These are phyloP conservation scores for Marchantia polymorpha DNA, from an alignment of 225 moss, liverwort and hornwort species.

Conservation along the genomic window DNA sequence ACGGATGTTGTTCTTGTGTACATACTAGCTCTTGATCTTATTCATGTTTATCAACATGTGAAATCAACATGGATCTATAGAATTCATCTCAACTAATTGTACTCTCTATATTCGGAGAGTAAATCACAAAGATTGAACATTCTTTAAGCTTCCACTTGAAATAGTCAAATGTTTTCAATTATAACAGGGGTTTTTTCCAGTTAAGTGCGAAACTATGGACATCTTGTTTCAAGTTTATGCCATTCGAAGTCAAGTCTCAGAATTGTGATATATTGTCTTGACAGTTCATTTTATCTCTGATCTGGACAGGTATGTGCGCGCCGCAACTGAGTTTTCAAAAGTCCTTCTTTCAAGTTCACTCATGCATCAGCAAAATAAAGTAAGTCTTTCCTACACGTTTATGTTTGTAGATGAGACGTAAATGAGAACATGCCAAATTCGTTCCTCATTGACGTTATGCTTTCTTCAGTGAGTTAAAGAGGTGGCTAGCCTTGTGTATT, in stretches of 20 bases:
- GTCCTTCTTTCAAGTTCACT: constrained; percentile 61
- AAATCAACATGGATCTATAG: neutral
- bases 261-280: neutral
- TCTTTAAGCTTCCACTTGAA: neutral
- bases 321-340: constrained; percentile 57
- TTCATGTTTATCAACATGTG: too few species aligned
- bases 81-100: neutral
- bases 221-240: neutral
- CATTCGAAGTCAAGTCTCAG: neutral
- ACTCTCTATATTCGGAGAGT: neutral
- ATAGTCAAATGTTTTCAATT: too few species aligned
- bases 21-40: too few species aligned
- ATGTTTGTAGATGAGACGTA: neutral
- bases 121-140: neutral
- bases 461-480: too few species aligned
- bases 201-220: too few species aligned
- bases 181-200: neutral
- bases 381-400: constrained; percentile 18
- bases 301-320: constrained; percentile 75
- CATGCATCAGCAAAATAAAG: constrained; percentile 59
- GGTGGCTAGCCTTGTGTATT: too few species aligned
- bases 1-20: neutral
- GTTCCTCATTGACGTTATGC: too few species aligned
- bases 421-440: too few species aligned
- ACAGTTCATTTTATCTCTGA: neutral